Base-by-base conservation (phyloP, 106 monocot genomes). In the Dendrobium nobile region DNA sequence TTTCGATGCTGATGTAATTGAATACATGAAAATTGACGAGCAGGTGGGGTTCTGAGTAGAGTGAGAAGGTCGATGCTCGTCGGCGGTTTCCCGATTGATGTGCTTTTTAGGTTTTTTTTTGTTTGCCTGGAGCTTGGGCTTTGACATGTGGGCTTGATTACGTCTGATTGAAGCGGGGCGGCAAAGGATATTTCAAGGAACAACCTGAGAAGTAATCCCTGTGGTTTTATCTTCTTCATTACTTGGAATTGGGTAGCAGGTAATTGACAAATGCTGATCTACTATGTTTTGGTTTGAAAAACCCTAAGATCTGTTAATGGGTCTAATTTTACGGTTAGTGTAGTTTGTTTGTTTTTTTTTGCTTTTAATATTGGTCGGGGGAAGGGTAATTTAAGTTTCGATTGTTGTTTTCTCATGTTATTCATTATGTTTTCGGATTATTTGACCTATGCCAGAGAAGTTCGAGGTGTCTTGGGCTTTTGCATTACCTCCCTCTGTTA, bases 221-320 rank as follows among this genome's bases (percentile, higher is more conserved):
- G 37, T 37, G 13, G 31, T 22, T 22, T 15, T 67, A 15, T 27
- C 67, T 18, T 73, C 73, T 41, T 74, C 42, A 44, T 43, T 44
- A 22, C 70, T 74, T 20, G 9, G 24, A 47, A 37, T 76, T 76
- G 27, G 22, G 17, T 76, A 48, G 47, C 24, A 76, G 76, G 22
- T 76, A 48, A 47, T 76, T 16, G 47, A 51, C 24, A 48, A 76
- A 76, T 48, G 76, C 76, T 1, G 51, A 76, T 76, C 76, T 76
- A 74, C 15, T 43, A 43, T 74, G 31, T 33, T 70, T 74, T 43
- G 11, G 19, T 41, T 74, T 44, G 7, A 44, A 43, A 74, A 22
- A 19, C 61, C 61, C 20, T 76, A 48, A 26, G 7, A 47, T 76
- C 48, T 26, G 47, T 76, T 51, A 3, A 48, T 47, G 19, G 11